A percentile compares a stretch with the other conserved stretches of the same genome.
Evolutionary conservation across 129 eudicot genomes (phyloP).

Genomic region (Mikania micrantha): DNA sequence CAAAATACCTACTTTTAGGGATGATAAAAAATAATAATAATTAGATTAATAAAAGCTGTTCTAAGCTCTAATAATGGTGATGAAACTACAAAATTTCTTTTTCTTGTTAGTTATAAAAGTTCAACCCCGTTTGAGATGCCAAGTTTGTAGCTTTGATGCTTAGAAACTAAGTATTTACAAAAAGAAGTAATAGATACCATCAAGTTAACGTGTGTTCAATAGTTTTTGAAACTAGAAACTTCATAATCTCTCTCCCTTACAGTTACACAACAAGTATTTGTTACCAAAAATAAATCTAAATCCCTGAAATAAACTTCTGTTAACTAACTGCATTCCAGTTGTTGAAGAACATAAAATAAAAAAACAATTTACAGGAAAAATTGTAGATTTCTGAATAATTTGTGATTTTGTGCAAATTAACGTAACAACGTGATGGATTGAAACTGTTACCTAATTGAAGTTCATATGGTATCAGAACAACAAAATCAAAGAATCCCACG

Average conservation of each 20-base stretch:
- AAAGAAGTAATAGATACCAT: background rate
- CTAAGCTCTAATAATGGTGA: background rate
- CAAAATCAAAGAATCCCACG: constrained; percentile 19
- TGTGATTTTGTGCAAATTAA: background rate
- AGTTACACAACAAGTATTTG: background rate
- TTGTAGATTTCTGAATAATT: constrained; percentile 14
- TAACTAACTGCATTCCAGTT: background rate
- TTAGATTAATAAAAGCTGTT: background rate
- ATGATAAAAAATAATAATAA: background rate
- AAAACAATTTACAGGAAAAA: constrained; percentile 14
- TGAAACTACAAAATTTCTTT: background rate
- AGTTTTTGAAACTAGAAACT: too few relatives aligned
- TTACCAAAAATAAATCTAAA: constrained; percentile 16
- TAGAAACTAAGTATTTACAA: constrained; percentile 12
- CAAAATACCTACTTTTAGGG: background rate
- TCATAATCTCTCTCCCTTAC: background rate
- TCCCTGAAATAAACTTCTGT: too few relatives aligned
- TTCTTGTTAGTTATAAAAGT: background rate
- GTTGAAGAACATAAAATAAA: constrained; percentile 11
- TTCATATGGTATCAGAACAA: constrained; percentile 17
- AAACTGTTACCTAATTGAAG: constrained; percentile 17
- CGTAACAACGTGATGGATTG: constrained; percentile 16
- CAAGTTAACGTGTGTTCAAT: background rate
- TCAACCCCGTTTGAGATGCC: background rate
- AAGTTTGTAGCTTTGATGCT: background rate